Percentiles rank a stretch among this genome's conserved stretches.
phyloP scores from a whole-genome alignment of 257 asterid species.

The Craterostigma plantagineum region DNA sequence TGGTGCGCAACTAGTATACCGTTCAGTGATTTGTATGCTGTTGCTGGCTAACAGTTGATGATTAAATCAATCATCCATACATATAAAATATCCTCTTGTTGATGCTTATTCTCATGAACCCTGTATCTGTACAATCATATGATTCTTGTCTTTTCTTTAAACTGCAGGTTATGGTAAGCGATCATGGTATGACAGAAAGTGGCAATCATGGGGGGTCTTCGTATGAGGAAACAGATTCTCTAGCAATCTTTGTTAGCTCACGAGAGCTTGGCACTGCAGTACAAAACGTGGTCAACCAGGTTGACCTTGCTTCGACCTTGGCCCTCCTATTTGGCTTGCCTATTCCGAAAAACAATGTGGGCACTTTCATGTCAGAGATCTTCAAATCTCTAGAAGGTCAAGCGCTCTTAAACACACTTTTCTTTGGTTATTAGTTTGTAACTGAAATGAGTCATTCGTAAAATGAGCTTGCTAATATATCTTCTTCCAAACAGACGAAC shows the following conservation, averaged over 20 bases:
- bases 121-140: no score
- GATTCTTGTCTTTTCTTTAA: no score
- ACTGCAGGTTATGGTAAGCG: conserved; percentile 67
- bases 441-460: not conserved
- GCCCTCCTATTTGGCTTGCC: conserved; percentile 91
- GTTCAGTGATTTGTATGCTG: no score
- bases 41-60: no score
- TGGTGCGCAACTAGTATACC: conserved; percentile 20
- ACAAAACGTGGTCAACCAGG: conserved; percentile 48
- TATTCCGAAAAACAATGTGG: conserved; percentile 75
- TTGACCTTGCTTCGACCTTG: conserved; percentile 66
- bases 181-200: conserved; percentile 87
- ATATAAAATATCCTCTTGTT: not conserved
- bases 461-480: conserved; percentile 7
- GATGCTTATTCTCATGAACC: no score
- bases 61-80: not conserved
- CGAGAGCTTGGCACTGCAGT: conserved; percentile 15
- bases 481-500: conserved; percentile 36
- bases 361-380: conserved; percentile 47
- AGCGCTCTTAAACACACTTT: conserved; percentile 4
- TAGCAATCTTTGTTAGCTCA: conserved; percentile 61
- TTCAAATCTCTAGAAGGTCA: conserved; percentile 36
- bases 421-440: not conserved
- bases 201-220: conserved; percentile 96
- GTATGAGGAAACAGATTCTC: conserved; percentile 74